Evolutionary conservation across 352 stramenopile genomes (phyloP).

Genomic region (Bremia lactucae): DNA sequence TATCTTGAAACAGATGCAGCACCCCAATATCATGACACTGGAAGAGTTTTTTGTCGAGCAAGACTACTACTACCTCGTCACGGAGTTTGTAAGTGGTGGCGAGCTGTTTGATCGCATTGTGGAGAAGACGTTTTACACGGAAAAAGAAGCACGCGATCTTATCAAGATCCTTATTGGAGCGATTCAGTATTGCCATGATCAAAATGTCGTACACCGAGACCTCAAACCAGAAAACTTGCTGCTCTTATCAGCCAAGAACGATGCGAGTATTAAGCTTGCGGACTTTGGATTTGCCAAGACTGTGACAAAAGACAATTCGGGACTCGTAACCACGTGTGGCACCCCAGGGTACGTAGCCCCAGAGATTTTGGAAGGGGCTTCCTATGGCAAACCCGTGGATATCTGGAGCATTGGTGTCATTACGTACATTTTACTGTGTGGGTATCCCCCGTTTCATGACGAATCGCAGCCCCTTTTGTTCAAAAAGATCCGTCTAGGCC

Average conservation of each 20-base stretch:
- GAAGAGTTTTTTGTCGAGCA: slow-evolving; percentile 86
- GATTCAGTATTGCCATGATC: slow-evolving; percentile 84
- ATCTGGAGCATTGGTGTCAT: slow-evolving; percentile 84
- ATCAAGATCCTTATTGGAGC: slow-evolving; percentile 70
- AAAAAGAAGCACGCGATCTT: slow-evolving; percentile 75
- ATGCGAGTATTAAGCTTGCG: slow-evolving; percentile 86
- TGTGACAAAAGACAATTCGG: slow-evolving; percentile 44
- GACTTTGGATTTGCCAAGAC: slow-evolving; percentile 91
- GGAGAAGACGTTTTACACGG: slow-evolving; percentile 79
- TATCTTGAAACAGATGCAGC: slow-evolving; percentile 79
- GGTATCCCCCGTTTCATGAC: slow-evolving; percentile 86
- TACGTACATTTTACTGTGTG: slow-evolving; percentile 84
- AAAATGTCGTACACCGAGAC: slow-evolving; percentile 75
- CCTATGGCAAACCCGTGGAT: slow-evolving; percentile 74
- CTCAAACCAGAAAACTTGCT: slow-evolving; percentile 85
- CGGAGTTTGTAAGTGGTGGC: slow-evolving; percentile 75
- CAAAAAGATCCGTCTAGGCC: slow-evolving; percentile 75
- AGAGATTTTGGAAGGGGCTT: slow-evolving; percentile 75
- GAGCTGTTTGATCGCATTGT: slow-evolving; percentile 88
- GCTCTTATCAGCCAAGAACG: slow-evolving; percentile 69
- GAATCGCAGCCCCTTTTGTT: slow-evolving; percentile 91
- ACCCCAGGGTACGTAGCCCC: slow-evolving; percentile 76
- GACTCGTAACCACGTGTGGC: slow-evolving; percentile 62
- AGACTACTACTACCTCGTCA: slow-evolving; percentile 85
- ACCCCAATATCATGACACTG: slow-evolving; percentile 86